Evolutionary conservation across 441 rosid species (phyloP), one percentile per base, ranked within the genome.

Genomic region (Gossypium lobatum): DNA sequence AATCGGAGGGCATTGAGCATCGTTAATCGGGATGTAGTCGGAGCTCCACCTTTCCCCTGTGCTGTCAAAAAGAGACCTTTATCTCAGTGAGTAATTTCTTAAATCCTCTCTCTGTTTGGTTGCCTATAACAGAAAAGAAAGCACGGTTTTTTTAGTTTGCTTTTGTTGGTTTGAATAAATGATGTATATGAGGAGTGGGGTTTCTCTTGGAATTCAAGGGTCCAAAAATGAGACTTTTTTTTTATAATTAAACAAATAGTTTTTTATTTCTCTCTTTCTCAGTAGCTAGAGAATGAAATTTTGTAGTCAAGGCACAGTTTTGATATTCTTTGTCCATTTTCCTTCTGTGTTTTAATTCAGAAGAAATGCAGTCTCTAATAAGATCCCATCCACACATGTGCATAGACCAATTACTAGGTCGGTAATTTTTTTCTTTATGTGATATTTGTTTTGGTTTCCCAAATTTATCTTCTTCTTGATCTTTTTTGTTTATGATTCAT

Each of bases 361-460:
- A 77, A 82, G 76, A 77, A 76, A 85, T 84, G 87, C 64, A 50
- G 64, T 67, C 7, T 77, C 81, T 78, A 78, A 81, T 31, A 88
- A 87, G 78, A 86, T 80, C 70, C 86, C 84, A 70, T 78, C 83
- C 20, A 73, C 80, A 58, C 90, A 89, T 3, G 76, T 72, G 50
- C 93, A 92, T 79, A 87, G 98, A 67, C 97, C 98, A 18, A 74
- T 92, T 53, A 94, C 98, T 48, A 91, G 98, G 97, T 92, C 63
- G 72, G 85, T 71, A 46, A 10, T 69, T 48, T 13, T 7, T 23
- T 46, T 11, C 3, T 17, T 64, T 48, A 57, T 21, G 70, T 8
- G 34, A 28, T 64, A 37, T 48, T 66, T 67, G 18, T 18, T 48
- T 62, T 75, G 25, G 45, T 54, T 71, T n/a, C 60, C 65, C 17